Evolutionary conservation across 2,329 filamentous ascomycete genomes (phyloP).

Genomic region (Sclerotiophoma versabilis): DNA sequence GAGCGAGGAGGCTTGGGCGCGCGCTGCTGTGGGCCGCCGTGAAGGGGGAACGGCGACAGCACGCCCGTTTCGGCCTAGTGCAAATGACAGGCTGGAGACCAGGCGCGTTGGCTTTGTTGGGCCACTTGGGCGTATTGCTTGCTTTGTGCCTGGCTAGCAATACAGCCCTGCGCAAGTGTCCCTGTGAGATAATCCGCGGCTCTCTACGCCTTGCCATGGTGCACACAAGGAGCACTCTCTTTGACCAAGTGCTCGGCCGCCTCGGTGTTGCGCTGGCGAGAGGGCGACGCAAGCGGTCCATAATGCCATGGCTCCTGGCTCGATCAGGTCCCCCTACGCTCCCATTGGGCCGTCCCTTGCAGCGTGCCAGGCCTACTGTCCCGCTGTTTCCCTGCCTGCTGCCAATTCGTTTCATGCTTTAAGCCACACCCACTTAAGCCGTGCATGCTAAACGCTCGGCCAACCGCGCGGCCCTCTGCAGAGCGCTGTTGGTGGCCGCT

Average conservation of each 20-base stretch:
- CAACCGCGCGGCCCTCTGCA: constrained; percentile 18
- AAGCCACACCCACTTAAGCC: constrained; percentile 17
- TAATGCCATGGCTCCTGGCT: constrained; percentile 7
- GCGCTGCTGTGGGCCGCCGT: constrained; percentile 23
- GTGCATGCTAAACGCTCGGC: constrained; percentile 6
- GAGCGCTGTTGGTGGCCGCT: constrained; percentile 8
- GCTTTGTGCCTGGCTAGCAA: constrained; percentile 7
- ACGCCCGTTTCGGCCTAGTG: constrained; percentile 1
- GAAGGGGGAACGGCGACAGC: constrained; percentile 16
- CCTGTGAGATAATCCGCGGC: neutral
- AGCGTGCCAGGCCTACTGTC: neutral
- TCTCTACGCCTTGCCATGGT: neutral
- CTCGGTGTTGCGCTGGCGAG: constrained; percentile 8
- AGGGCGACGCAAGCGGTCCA: constrained; percentile 11
- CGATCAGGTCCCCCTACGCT: neutral
- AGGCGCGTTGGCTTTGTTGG: constrained; percentile 11
- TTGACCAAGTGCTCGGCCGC: neutral
- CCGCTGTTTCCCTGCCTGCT: constrained; percentile 2
- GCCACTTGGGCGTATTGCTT: constrained; percentile 1
- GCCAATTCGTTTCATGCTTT: constrained; percentile 16
- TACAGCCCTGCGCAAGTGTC: neutral
- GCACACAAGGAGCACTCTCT: constrained; percentile 1
- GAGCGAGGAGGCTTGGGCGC: constrained; percentile 27
- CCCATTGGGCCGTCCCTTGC: constrained; percentile 6
- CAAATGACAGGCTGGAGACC: constrained; percentile 1